phyloP scores from a whole-genome alignment of 768 basidiomycete genomes.

The Naganishia randhawae region DNA sequence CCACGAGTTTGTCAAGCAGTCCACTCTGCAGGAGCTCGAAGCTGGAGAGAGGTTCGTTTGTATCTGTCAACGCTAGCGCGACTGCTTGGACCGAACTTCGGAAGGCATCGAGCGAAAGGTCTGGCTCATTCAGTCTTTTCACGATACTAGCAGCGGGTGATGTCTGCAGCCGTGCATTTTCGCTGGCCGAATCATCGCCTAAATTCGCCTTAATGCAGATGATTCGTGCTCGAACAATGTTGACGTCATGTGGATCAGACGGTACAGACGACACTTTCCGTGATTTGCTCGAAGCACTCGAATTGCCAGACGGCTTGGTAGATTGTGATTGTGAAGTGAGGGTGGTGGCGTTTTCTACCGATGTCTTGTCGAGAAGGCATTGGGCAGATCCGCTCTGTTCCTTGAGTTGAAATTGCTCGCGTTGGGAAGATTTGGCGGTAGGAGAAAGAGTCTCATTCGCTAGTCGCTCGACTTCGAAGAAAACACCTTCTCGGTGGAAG shows the following conservation, averaged over 20 bases:
- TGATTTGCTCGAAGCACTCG: neutral
- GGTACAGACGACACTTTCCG: conserved; percentile 27
- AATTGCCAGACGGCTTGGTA: neutral
- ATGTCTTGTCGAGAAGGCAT: neutral
- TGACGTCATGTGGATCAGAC: conserved; percentile 76
- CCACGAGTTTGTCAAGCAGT: conserved; percentile 77
- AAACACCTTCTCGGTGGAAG: conserved; percentile 90
- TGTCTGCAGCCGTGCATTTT: conserved; percentile 5
- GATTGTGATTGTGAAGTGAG: conserved; percentile 3
- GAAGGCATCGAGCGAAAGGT: conserved; percentile 51
- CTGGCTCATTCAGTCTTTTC: conserved; percentile 1
- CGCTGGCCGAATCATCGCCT: conserved; percentile 34
- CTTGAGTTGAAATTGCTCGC: conserved; percentile 35
- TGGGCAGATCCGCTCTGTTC: conserved; percentile 11
- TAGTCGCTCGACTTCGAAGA: conserved; percentile 83
- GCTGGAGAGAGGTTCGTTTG: conserved; percentile 69
- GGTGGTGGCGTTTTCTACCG: conserved; percentile 4
- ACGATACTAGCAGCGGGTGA: conserved; percentile 1
- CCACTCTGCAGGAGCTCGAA: conserved; percentile 95
- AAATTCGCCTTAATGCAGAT: conserved; percentile 75
- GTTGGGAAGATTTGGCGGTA: conserved; percentile 33
- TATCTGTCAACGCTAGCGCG: conserved; percentile 71
- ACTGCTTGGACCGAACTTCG: conserved; percentile 66
- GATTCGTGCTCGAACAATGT: conserved; percentile 84
- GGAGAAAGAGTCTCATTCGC: conserved; percentile 64